These are phyloP conservation scores for Beta lomatogona DNA, from an alignment of 179 eudicot genomes.

Conservation along the genomic window DNA sequence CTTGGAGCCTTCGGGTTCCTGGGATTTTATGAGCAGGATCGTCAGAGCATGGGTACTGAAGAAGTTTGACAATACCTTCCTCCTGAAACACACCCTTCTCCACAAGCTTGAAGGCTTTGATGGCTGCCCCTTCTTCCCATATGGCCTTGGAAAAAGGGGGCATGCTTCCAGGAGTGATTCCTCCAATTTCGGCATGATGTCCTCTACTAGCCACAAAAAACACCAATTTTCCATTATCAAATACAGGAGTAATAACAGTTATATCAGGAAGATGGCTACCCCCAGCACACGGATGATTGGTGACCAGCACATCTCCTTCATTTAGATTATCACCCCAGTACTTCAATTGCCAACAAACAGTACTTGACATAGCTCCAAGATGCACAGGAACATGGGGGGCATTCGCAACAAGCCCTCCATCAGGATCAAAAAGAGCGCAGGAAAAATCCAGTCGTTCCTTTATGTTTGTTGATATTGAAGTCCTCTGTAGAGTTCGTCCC, in stretches of 20 bases:
- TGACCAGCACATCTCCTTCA: constrained; percentile 95
- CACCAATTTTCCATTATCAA: constrained; percentile 64
- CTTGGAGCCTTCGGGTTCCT: constrained; percentile 90
- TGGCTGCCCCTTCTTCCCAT: constrained; percentile 99
- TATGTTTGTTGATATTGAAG: constrained; percentile 95
- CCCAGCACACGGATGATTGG: constrained; percentile 94
- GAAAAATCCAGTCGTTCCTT: constrained; percentile 95
- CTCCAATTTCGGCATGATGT: constrained; percentile 98
- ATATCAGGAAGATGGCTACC: constrained; percentile 99
- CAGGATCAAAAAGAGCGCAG: constrained; percentile 95
- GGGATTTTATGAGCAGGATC: constrained; percentile 64
- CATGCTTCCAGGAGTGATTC: constrained; percentile 99
- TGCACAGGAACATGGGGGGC: constrained; percentile 99
- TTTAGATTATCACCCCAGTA: constrained; percentile 80
- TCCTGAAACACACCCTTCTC: constrained; percentile 93
- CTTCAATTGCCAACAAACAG: constrained; percentile 80
- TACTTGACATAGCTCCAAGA: constrained; percentile 98
- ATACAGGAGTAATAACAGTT: constrained; percentile 91
- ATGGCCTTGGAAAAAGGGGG: constrained; percentile 95
- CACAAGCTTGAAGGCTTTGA: constrained; percentile 95
- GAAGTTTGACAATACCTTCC: constrained; percentile 83
- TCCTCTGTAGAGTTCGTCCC: constrained; percentile 96
- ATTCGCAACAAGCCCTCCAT: constrained; percentile 95
- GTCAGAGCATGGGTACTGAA: constrained; percentile 57
- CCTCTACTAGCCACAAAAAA: constrained; percentile 98